These are phyloP conservation scores for Rhazya stricta DNA, from an alignment of 257 asterid genomes.

Conservation along the genomic window DNA sequence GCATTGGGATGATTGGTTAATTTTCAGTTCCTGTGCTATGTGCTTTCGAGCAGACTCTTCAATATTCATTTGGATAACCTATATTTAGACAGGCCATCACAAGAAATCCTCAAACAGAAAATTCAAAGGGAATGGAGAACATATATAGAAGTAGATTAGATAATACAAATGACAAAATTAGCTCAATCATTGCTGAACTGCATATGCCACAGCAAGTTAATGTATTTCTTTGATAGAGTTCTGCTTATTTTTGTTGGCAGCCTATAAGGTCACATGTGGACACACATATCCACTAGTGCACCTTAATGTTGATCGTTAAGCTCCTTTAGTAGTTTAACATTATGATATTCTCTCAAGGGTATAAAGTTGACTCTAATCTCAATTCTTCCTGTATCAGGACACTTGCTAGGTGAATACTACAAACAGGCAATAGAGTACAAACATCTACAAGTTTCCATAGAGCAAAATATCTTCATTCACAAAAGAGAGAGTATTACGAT, in stretches of 20 bases:
- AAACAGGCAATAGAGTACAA: background rate
- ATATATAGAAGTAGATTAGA: background rate
- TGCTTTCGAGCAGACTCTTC: conserved; percentile 74
- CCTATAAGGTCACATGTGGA: background rate
- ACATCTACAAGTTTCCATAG: background rate
- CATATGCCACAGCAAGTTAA: background rate
- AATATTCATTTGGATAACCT: conserved; percentile 98
- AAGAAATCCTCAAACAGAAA: conserved; percentile 3
- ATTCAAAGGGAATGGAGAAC: background rate
- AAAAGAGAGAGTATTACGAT: background rate
- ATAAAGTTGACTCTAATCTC: background rate
- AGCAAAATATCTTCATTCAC: background rate
- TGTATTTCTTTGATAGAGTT: background rate
- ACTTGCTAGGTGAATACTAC: background rate
- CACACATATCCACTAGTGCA: background rate
- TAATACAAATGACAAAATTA: background rate
- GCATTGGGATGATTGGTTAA: conserved; percentile 92
- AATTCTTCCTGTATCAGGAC: background rate
- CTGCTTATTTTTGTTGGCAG: background rate
- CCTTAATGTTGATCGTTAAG: background rate
- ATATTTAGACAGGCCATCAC: conserved; percentile 13
- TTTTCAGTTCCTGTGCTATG: conserved; percentile 93
- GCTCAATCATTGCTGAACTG: background rate
- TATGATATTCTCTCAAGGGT: background rate
- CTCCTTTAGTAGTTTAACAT: background rate